Base-by-base conservation (phyloP, 2,329 filamentous ascomycete genomes). In the Penicillium sumatraense region DNA sequence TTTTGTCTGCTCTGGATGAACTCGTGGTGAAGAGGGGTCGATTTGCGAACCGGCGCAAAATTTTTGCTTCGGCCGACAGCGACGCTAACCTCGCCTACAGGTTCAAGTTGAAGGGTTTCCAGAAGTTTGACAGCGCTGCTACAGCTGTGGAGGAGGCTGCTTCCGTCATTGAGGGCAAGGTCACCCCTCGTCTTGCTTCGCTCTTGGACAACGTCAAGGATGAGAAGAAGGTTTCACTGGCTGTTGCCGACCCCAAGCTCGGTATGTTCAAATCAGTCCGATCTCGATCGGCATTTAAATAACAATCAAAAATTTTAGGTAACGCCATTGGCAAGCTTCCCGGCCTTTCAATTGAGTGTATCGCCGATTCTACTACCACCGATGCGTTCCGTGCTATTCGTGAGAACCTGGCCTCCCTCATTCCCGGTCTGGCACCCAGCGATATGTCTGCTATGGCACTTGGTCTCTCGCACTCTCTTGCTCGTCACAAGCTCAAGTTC, bases 401-500 rank as follows among this genome's bases (percentile, higher is more conserved):
- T 72, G 89, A 93, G 74, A 89, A 97, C 74, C 83, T 99, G 52
- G 86, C 91, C 54, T 91, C 93, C 50, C 85, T 99, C 56, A 93
- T 99, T 65, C 93, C 95, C 59, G 93, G 91, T 50, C 86, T 99
- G 59, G 81, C 89, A 46, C 87, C 91, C 49, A 85, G 91, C 70
- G 93, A 95, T 72, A 86, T 98, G 72, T 89, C 91, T 72, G 95
- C 92, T 68, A 98, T 98, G 90, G 89, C 91, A 21, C 85, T 99
- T 57, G 95, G 95, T 86, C 88, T 99, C 48, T 96, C 93, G 31
- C 95, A 99, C 81, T 97, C 93, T 53, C 88, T 99, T 70, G 96
- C 93, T 45, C 89, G 93, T 62, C 93, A 99, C 81, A 98, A 96
- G 84, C 87, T 99, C 72, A 97, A 97, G 83, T 99, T 99, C 80